A percentile compares a stretch with the other conserved stretches of the same genome.
These are phyloP conservation scores for Biscogniauxia marginata DNA, from an alignment of 2,329 filamentous ascomycete species.

Conservation along the genomic window DNA sequence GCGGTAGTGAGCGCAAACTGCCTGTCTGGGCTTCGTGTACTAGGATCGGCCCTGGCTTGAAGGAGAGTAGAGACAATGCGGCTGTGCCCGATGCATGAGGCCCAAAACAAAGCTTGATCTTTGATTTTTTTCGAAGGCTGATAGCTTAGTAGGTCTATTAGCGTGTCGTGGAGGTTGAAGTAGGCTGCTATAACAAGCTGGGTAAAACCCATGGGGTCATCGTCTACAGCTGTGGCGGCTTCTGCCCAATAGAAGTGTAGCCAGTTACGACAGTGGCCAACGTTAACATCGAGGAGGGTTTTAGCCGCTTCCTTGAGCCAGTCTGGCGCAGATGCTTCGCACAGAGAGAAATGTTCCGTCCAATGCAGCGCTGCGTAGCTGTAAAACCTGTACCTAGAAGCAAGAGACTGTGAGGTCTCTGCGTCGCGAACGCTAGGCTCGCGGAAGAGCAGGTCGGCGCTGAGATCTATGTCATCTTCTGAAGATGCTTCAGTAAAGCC, in stretches of 20 bases:
- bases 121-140: slow-evolving; percentile 8
- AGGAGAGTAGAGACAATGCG: slow-evolving; percentile 25
- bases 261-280: slow-evolving; percentile 31
- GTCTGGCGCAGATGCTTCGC: slow-evolving; percentile 17
- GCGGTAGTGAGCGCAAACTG: slow-evolving; percentile 33
- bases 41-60: slow-evolving; percentile 20
- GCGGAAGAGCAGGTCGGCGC: slow-evolving; percentile 25
- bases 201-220: slow-evolving; percentile 20
- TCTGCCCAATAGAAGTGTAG: slow-evolving; percentile 31
- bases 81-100: slow-evolving; percentile 25
- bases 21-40: slow-evolving; percentile 9
- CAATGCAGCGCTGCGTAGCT: slow-evolving; percentile 38
- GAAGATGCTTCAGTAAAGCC: neutral
- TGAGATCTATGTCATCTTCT: slow-evolving; percentile 8
- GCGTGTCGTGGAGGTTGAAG: slow-evolving; percentile 29
- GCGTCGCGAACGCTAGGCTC: slow-evolving; percentile 23
- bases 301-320: slow-evolving; percentile 18
- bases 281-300: slow-evolving; percentile 18
- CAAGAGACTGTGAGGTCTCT: slow-evolving; percentile 24
- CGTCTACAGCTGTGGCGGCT: slow-evolving; percentile 18
- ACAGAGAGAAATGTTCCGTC: slow-evolving; percentile 33
- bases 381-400: slow-evolving; percentile 31
- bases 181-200: slow-evolving; percentile 31
- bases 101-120: slow-evolving; percentile 32
- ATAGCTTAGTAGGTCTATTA: slow-evolving; percentile 18